Percentiles rank a stretch among this genome's conserved stretches.
phyloP scores from a whole-genome alignment of 1,284 basidiomycete genomes.

The Peniophora sp. region DNA sequence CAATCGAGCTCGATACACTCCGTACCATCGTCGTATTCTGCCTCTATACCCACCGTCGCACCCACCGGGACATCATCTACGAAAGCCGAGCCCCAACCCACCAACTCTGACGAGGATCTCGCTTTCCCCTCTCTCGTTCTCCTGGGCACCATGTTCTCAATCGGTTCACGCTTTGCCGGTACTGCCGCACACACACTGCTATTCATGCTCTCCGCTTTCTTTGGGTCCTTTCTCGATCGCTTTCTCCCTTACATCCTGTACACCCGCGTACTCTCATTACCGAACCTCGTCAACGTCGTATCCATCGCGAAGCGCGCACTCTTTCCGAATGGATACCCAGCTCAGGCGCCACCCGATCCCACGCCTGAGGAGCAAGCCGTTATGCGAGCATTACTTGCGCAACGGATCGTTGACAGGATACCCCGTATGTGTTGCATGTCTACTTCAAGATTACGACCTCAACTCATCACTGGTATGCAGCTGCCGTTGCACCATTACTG shows the following conservation, averaged over 20 bases:
- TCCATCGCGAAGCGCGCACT: conserved; percentile 52
- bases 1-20: conserved; percentile 16
- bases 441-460: conserved; percentile 7
- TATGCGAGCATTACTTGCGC: conserved; percentile 44
- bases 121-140: conserved; percentile 6
- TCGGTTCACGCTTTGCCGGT: conserved; percentile 14
- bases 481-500: conserved; percentile 29
- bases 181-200: conserved; percentile 21
- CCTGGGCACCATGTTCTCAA: conserved; percentile 5
- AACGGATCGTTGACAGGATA: conserved; percentile 35
- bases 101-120: conserved; percentile 3
- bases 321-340: conserved; percentile 78
- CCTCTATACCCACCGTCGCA: too few relatives aligned
- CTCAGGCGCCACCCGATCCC: conserved; percentile 56
- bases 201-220: conserved; percentile 17
- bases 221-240: conserved; percentile 31
- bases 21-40: conserved; percentile 13
- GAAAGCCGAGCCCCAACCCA: too few relatives aligned
- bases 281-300: conserved; percentile 37
- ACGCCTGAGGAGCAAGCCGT: conserved; percentile 59
- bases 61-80: too few relatives aligned
- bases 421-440: conserved; percentile 31
- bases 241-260: conserved; percentile 58
- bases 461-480: conserved; percentile 13
- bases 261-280: conserved; percentile 43